Evolutionary conservation across 2,329 filamentous ascomycete species (phyloP), one percentile per base, ranked within the genome.

Genomic region (Chaetomium olivaceum): DNA sequence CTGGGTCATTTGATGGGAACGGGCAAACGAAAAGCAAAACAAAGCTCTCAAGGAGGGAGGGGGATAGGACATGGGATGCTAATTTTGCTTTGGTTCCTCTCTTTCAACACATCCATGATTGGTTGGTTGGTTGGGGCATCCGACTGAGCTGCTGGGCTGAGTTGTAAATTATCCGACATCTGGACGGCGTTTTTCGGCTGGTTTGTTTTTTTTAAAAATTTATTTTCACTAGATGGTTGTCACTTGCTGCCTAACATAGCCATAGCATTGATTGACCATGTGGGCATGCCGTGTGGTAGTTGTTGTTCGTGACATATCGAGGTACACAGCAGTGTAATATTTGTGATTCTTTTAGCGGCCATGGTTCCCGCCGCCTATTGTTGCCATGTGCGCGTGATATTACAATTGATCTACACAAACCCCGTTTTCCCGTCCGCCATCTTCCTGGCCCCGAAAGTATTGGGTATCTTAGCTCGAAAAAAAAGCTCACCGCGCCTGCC

Each of bases 151-250:
- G 23, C 4, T 16, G 23, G 59, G 25, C 36, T 54, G 58, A 61
- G 65, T 54, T 67, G 65, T 67, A 63, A 48, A 61, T 14, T 64
- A 61, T n/a, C 21, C 23, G 46, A 58, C 54, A 50, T 57, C 50
- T 63, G 64, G 65, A 52, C 29, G 65, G 65, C 65, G 65, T 67
- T 67, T 48, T 43, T 19, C 21, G 60, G 52, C 46, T 61, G 61
- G 51, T 67, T 31, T 48, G 50, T 54, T 51, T 36, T 61, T 48
- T 39, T n/a, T n/a, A n/a, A 12, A 43, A 43, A 19, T 61, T 56
- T 58, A 7, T 54, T 25, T 25, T 16, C 19, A 23, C 19, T 62
- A 61, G 61, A 65, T 51, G 63, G 59, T 52, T 46, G 16, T 25
- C 23, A 12, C n/a, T 33, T 52, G 23, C 19, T 21, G 27, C 9